phyloP scores from a whole-genome alignment of 2,329 filamentous ascomycete genomes.

The Phaeoacremonium minimum region DNA sequence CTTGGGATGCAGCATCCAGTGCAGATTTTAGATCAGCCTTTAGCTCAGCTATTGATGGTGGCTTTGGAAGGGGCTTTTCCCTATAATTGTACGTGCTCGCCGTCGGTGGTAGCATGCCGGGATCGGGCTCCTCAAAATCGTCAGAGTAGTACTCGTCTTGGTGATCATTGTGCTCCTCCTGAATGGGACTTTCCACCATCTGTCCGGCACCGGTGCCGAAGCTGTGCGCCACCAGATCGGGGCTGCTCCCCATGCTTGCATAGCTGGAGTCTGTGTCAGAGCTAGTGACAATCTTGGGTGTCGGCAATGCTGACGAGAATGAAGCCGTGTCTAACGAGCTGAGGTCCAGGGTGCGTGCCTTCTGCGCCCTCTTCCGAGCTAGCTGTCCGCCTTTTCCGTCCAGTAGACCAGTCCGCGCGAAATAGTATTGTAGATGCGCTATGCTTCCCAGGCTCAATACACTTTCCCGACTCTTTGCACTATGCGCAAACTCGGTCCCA shows the following conservation, averaged over 20 bases:
- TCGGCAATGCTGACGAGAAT: constrained; percentile 19
- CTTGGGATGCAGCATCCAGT: constrained; percentile 64
- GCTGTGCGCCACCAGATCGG: constrained; percentile 41
- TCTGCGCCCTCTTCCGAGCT: constrained; percentile 59
- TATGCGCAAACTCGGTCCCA: constrained; percentile 84
- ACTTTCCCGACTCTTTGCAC: constrained; percentile 84
- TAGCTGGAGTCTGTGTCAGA: constrained; percentile 57
- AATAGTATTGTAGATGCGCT: constrained; percentile 96
- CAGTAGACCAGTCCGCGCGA: constrained; percentile 86
- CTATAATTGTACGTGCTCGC: constrained; percentile 92
- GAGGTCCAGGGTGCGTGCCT: constrained; percentile 54
- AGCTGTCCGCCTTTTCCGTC: constrained; percentile 90
- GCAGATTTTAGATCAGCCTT: constrained; percentile 63
- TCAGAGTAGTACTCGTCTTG: constrained; percentile 37
- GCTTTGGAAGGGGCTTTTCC: constrained; percentile 75
- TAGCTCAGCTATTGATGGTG: constrained; percentile 77
- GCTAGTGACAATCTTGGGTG: constrained; percentile 31
- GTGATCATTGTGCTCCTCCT: constrained; percentile 34
- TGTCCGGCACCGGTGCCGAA: constrained; percentile 18
- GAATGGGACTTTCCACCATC: constrained; percentile 28
- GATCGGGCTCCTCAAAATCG: constrained; percentile 61
- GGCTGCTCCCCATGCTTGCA: constrained; percentile 55
- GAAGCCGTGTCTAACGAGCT: constrained; percentile 44
- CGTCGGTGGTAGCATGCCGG: constrained; percentile 85
- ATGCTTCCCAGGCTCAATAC: constrained; percentile 96